phyloP scores from a whole-genome alignment of 2,329 filamentous ascomycete species.

The Cladosporium sp. region DNA sequence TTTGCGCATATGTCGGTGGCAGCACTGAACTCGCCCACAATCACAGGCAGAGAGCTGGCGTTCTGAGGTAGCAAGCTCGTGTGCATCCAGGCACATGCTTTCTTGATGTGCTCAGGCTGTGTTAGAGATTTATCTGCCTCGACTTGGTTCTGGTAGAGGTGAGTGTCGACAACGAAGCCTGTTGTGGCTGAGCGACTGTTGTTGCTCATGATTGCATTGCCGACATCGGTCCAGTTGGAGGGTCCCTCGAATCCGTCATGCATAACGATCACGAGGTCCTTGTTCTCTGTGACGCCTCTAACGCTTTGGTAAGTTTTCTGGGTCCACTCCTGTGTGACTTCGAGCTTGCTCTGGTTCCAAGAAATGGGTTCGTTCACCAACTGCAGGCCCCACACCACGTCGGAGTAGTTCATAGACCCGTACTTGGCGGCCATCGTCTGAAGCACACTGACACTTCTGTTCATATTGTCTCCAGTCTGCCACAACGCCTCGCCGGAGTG shows the following conservation, averaged over 20 bases:
- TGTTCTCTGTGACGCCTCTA: conserved; percentile 34
- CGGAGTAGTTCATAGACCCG: conserved; percentile 38
- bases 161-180: conserved; percentile 45
- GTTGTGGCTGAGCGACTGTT: conserved; percentile 27
- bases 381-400: conserved; percentile 46
- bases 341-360: conserved; percentile 39
- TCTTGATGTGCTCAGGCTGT: conserved; percentile 43
- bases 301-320: conserved; percentile 39
- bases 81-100: conserved; percentile 41
- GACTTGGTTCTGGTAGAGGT: conserved; percentile 48
- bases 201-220: conserved; percentile 27
- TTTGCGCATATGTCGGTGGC: conserved; percentile 48
- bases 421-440: conserved; percentile 44
- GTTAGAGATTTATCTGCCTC: conserved; percentile 38
- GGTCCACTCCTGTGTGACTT: conserved; percentile 39
- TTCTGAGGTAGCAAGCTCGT: conserved; percentile 36
- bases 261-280: conserved; percentile 40
- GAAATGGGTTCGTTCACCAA: conserved; percentile 48
- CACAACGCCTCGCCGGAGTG: conserved; percentile 29
- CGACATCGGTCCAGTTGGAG: conserved; percentile 34
- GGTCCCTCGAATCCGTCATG: conserved; percentile 42
- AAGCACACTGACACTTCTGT: conserved; percentile 41
- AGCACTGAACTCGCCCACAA: conserved; percentile 48
- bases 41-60: conserved; percentile 35
- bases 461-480: conserved; percentile 36